Percentiles rank a stretch among this genome's conserved stretches.
These are phyloP conservation scores for Emericellopsis terricola DNA, from an alignment of 495 filamentous ascomycete species.

Conservation along the genomic window DNA sequence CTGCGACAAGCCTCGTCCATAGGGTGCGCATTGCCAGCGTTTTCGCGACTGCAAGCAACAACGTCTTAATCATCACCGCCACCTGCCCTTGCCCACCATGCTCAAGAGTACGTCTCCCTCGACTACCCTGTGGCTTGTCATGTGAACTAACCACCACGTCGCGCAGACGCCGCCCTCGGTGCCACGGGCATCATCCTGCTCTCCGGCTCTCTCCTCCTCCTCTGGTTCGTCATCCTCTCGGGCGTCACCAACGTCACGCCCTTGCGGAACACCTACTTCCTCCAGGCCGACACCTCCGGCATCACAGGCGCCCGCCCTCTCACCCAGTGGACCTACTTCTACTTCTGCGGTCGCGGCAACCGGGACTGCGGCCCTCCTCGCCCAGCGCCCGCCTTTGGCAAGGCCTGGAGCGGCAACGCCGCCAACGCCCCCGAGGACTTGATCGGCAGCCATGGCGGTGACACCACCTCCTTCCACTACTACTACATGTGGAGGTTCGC, in stretches of 20 bases:
- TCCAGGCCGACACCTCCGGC: slow-evolving; percentile 50
- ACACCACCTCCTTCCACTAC: slow-evolving; percentile 28
- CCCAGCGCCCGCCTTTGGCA: slow-evolving; percentile 29
- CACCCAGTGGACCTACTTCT: slow-evolving; percentile 81
- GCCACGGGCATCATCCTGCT: slow-evolving; percentile 54
- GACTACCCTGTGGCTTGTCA: background rate
- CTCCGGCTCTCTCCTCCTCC: slow-evolving; percentile 52
- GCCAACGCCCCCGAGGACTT: slow-evolving; percentile 19
- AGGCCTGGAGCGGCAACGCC: slow-evolving; percentile 26
- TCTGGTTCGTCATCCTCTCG: slow-evolving; percentile 65
- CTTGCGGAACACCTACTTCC: slow-evolving; percentile 61
- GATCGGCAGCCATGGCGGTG: slow-evolving; percentile 22
- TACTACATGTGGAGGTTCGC: slow-evolving; percentile 42
- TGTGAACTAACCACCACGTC: background rate
- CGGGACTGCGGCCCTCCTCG: slow-evolving; percentile 22
- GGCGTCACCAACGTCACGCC: slow-evolving; percentile 42
- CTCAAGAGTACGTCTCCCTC: background rate
- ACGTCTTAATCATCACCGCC: too few species aligned
- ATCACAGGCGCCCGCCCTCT: slow-evolving; percentile 44
- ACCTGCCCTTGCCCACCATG: too few species aligned
- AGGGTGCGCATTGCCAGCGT: too few species aligned
- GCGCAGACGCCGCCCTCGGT: slow-evolving; percentile 18
- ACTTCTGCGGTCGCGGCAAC: slow-evolving; percentile 37
- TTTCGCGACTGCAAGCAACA: too few species aligned
- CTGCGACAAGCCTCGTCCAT: too few species aligned